These are phyloP conservation scores for Calendula officinalis DNA, from an alignment of 129 eudicot species.

Conservation along the genomic window DNA sequence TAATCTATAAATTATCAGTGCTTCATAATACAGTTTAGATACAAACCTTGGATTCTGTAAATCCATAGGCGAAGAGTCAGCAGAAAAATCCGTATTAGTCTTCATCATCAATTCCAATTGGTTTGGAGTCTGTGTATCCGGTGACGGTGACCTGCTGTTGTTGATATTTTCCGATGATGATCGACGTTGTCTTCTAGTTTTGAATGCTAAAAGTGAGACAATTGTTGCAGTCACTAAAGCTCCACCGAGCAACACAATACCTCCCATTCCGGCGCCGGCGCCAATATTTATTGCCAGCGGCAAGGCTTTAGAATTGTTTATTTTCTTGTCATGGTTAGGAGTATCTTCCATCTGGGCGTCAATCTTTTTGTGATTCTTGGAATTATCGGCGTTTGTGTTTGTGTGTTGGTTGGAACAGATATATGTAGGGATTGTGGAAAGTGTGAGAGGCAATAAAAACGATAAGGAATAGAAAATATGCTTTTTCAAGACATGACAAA, in stretches of 20 bases:
- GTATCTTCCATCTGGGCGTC: constrained; percentile 16
- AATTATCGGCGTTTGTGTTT: constrained; percentile 10
- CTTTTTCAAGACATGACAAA: constrained; percentile 12
- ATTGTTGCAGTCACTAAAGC: constrained; percentile 52
- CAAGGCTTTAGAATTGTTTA: constrained; percentile 16
- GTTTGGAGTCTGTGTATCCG: constrained; percentile 11
- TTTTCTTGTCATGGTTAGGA: constrained; percentile 25
- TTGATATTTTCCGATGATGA: constrained; percentile 25
- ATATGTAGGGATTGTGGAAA: neutral
- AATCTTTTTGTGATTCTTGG: constrained; percentile 30
- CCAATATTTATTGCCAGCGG: constrained; percentile 28
- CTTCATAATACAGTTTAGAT: neutral
- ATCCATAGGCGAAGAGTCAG: constrained; percentile 14
- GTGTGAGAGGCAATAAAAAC: neutral
- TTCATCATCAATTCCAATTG: constrained; percentile 21
- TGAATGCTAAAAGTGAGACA: constrained; percentile 33
- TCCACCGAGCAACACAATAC: constrained; percentile 52
- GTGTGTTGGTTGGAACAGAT: constrained; percentile 1
- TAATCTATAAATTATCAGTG: neutral
- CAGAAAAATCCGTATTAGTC: constrained; percentile 10
- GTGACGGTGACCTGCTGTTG: constrained; percentile 13
- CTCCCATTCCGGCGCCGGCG: constrained; percentile 41
- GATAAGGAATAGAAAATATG: too few species aligned
- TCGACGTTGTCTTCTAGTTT: constrained; percentile 13
- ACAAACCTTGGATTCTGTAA: constrained; percentile 37